Evolutionary conservation across 257 asterid genomes (phyloP), one percentile per base, ranked within the genome.

Genomic region (Jaltomata sinuosa): DNA sequence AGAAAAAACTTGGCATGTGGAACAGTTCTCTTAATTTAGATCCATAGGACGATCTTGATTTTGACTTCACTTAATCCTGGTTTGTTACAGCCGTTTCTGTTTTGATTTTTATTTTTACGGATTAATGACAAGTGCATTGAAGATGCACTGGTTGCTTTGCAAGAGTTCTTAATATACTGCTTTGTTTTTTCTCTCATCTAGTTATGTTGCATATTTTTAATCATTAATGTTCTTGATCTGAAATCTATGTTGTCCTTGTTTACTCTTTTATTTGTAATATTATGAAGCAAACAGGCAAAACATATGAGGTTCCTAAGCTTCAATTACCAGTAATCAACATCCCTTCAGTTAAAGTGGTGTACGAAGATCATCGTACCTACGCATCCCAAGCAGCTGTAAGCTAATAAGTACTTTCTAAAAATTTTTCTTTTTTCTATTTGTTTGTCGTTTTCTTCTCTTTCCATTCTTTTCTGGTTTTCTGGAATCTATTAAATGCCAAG

Each of bases 351-450:
- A 90, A 88, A 88, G 94, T 97, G 84, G 88, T 91, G 83, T 95
- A 91, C 79, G 98, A 95, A 90, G 99, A 97, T 90, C 94, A 91
- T 88, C 98, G 98, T 80, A 97, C 99, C 68, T 97, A 91, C 92
- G 97, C 95, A 69, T 94, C 98, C 74, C 89, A 93, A 72, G 88
- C 91, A 83, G 98, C 98, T 82, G 99, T 97, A 91, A 92, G 98
- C 90, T 80, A 47, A 83, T 83, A 72, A 49, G 22, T 54, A 84
- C 53, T 79, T 69, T 83, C 82, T 62, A 27, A 15, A 27, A 42
- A 36, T 42, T 22, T 25, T 25, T 42, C 40, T 74, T 76, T 47
- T 72, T 76, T 47, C 59, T 76, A 2, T 76, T 47, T 47, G 61
- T 47, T 72, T 47, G 38, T 47, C 8, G 9, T 76, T 52, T 76